These are phyloP conservation scores for Ustilago cynodontis DNA, from an alignment of 1,284 basidiomycete genomes.

Conservation along the genomic window DNA sequence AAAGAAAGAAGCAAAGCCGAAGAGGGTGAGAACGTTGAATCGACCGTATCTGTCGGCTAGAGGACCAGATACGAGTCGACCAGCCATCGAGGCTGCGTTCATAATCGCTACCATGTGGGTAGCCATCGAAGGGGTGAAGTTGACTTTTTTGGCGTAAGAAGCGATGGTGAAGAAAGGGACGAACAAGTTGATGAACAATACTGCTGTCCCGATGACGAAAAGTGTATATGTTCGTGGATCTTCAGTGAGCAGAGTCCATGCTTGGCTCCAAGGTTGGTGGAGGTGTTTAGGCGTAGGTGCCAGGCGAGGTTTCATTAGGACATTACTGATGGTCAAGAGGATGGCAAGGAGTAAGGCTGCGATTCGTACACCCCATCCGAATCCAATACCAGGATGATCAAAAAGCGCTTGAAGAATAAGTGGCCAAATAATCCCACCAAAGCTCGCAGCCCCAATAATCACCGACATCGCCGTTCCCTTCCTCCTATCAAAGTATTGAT, in stretches of 20 bases:
- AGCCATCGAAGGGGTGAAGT: slow-evolving; percentile 28
- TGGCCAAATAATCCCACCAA: slow-evolving; percentile 53
- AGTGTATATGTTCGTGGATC: slow-evolving; percentile 31
- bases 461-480: slow-evolving; percentile 46
- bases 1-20: slow-evolving; percentile 27
- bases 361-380: slow-evolving; percentile 42
- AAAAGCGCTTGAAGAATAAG: slow-evolving; percentile 37
- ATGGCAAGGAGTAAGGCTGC: slow-evolving; percentile 35
- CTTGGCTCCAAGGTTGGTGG: slow-evolving; percentile 39
- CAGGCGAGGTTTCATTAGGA: slow-evolving; percentile 37
- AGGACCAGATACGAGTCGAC: slow-evolving; percentile 38
- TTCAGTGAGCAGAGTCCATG: slow-evolving; percentile 18
- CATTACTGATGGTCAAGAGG: slow-evolving; percentile 39
- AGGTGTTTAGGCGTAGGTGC: slow-evolving; percentile 13
- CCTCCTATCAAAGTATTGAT: slow-evolving; percentile 49
- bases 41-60: slow-evolving; percentile 40
- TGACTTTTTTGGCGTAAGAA: slow-evolving; percentile 42
- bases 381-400: slow-evolving; percentile 31
- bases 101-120: slow-evolving; percentile 47
- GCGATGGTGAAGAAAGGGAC: slow-evolving; percentile 51
- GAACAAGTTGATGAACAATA: slow-evolving; percentile 54
- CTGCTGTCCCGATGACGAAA: slow-evolving; percentile 35
- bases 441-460: slow-evolving; percentile 44
- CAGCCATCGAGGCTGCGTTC: slow-evolving; percentile 42
- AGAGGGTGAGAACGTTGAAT: slow-evolving; percentile 43